These are phyloP conservation scores for Fusarium caatingaense DNA, from an alignment of 2,329 filamentous ascomycete genomes.

Conservation along the genomic window DNA sequence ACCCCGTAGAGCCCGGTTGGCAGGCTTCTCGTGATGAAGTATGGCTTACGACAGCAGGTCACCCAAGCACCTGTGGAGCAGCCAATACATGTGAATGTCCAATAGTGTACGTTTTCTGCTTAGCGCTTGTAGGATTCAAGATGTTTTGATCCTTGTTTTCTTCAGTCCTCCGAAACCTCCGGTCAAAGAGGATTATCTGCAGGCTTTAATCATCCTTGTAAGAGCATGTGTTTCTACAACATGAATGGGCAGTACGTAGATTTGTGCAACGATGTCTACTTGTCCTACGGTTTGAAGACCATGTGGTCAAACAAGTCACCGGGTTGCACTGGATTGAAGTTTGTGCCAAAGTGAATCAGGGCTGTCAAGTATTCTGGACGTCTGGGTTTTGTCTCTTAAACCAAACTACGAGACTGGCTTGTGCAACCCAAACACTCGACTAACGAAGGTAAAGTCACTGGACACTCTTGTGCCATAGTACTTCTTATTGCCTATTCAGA, in stretches of 20 bases:
- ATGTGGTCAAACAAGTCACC: background rate
- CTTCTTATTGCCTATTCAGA: background rate
- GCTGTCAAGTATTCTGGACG: background rate
- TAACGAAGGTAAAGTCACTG: background rate
- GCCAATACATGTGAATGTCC: slow-evolving; percentile 26
- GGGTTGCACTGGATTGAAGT: background rate
- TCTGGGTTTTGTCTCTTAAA: background rate
- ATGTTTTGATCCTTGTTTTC: slow-evolving; percentile 26
- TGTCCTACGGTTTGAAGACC: background rate
- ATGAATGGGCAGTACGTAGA: background rate
- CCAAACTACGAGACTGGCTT: background rate
- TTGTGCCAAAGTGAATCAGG: background rate
- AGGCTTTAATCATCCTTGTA: slow-evolving; percentile 6
- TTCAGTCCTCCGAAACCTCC: slow-evolving; percentile 34
- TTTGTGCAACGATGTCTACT: background rate
- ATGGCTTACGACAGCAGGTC: slow-evolving; percentile 18
- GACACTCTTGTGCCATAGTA: background rate
- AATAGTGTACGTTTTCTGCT: slow-evolving; percentile 27
- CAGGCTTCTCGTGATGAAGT: slow-evolving; percentile 4
- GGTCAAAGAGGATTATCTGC: slow-evolving; percentile 18
- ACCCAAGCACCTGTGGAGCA: slow-evolving; percentile 29
- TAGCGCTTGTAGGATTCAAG: slow-evolving; percentile 27
- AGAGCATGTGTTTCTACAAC: slow-evolving; percentile 14
- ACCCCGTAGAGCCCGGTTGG: slow-evolving; percentile 7
- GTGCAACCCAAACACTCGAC: background rate